Evolutionary conservation across 2,329 filamentous ascomycete genomes (phyloP).

Genomic region (Talaromyces sp.): DNA sequence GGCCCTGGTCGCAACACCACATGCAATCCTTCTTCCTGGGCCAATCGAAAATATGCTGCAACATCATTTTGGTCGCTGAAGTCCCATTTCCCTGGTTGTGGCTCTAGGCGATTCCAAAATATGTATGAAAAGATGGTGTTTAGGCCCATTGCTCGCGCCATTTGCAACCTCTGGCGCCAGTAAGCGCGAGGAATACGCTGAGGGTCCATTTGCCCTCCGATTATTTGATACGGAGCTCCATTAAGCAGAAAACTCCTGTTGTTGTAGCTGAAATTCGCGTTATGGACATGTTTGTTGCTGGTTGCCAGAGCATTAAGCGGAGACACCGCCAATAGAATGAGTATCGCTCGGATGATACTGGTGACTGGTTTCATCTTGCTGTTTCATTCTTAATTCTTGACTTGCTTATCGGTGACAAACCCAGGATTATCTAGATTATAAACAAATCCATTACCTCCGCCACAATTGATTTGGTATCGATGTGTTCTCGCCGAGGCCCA

Average conservation of each 20-base stretch:
- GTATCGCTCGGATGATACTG: neutral
- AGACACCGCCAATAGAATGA: neutral
- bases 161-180: slow-evolving; percentile 44
- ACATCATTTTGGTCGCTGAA: slow-evolving; percentile 44
- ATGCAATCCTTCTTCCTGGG: slow-evolving; percentile 45
- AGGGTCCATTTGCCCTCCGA: slow-evolving; percentile 12
- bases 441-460: neutral
- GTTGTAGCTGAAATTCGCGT: neutral
- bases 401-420: neutral
- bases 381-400: neutral
- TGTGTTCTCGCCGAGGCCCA: neutral
- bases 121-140: slow-evolving; percentile 51
- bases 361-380: neutral
- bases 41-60: slow-evolving; percentile 44
- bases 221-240: slow-evolving; percentile 6
- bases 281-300: neutral
- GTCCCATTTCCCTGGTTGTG: slow-evolving; percentile 36
- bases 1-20: slow-evolving; percentile 46
- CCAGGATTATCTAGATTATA: neutral
- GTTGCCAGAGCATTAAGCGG: neutral
- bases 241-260: slow-evolving; percentile 4
- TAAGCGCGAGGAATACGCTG: slow-evolving; percentile 46
- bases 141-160: slow-evolving; percentile 45
- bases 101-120: slow-evolving; percentile 49
- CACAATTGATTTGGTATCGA: neutral